A percentile compares a stretch with the other conserved stretches of the same genome.
These are phyloP conservation scores for Alternaria sp. DNA, from an alignment of 2,329 filamentous ascomycete genomes.

Conservation along the genomic window DNA sequence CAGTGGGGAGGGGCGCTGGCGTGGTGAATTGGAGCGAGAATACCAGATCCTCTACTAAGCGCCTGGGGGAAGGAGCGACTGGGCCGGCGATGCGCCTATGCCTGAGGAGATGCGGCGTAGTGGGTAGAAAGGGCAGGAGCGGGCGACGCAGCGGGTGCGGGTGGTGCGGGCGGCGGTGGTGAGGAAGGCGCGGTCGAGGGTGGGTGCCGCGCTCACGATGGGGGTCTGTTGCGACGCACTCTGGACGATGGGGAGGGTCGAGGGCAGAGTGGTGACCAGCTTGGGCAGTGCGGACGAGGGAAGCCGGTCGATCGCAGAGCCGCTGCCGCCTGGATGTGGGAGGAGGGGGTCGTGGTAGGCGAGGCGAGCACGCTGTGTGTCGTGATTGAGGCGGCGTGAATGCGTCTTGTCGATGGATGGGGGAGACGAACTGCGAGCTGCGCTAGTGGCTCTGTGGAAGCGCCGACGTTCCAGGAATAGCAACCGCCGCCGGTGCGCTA, in stretches of 20 bases:
- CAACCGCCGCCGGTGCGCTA: slow-evolving; percentile 18
- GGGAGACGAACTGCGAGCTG: slow-evolving; percentile 22
- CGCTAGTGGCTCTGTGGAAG: slow-evolving; percentile 16
- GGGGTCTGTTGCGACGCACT: slow-evolving; percentile 18
- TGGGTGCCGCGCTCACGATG: slow-evolving; percentile 4
- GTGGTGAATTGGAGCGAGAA: slow-evolving; percentile 47
- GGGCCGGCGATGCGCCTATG: slow-evolving; percentile 43
- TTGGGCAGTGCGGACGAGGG: slow-evolving; percentile 21
- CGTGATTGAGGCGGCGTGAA: slow-evolving; percentile 24
- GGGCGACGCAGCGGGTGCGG: slow-evolving; percentile 9
- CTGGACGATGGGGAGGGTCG: not conserved
- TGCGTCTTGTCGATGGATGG: slow-evolving; percentile 34
- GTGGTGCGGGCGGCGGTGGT: not conserved
- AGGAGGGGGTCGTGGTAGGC: slow-evolving; percentile 21
- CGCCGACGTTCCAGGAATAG: slow-evolving; percentile 19
- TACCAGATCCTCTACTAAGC: slow-evolving; percentile 53
- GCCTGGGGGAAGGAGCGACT: slow-evolving; percentile 49
- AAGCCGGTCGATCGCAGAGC: slow-evolving; percentile 36
- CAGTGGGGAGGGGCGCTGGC: slow-evolving; percentile 19
- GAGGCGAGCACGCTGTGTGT: slow-evolving; percentile 15
- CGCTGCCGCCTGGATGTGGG: slow-evolving; percentile 26
- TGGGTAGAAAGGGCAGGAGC: slow-evolving; percentile 24
- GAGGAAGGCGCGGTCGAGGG: slow-evolving; percentile 5
- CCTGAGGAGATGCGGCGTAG: slow-evolving; percentile 31
- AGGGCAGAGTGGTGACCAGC: slow-evolving; percentile 24